Base-by-base conservation (phyloP, 805 yeast genomes). In the Ogataea glucozyma region DNA sequence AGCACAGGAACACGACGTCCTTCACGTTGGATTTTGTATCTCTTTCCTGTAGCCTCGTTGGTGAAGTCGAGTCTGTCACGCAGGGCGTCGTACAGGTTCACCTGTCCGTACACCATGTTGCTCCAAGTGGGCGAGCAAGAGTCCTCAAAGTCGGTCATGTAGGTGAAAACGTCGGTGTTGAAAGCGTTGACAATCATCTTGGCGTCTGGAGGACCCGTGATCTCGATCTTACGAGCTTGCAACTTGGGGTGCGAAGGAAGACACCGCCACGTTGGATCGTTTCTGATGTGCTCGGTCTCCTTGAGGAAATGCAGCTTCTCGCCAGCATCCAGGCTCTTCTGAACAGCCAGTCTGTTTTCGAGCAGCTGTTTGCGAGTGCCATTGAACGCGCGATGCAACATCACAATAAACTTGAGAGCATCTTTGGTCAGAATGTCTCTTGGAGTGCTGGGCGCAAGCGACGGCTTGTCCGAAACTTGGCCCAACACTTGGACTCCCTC, bases 91-190 rank as follows among this genome's bases (percentile, higher is more conserved):
- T 74, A 84, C 57, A 85, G 66, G 61, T 85, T 84, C 44, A 82
- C 87, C 66, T 85, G 93, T 40, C 93, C 95, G 57, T 83, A 86
- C 42, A 85, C 76, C 71, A 84, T 74, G 65, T 84, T 85, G 49
- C 68, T 66, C 93, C 93, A 85, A 20, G 95, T 85, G 55, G 95
- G 95, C 14, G 91, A 79, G 55, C 85, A 78, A 13, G 90, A 83
- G 64, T 85, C 93, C 65, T 85, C 95, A 57, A 85, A 83, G 69
- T 85, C 95, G 31, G 88, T 82, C 93, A 85, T 85, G 62, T 85
- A 85, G 22, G 93, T 85, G 49, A 84, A 84, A 32, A 85, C 93
- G 41, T 76, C 73, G 0, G 90, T 81, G 66, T 85, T 85, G 61
- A 85, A 73, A 2, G 91, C 93, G 59, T 85, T 85, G 58, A 85